Percentiles rank a stretch among this genome's conserved stretches.
These are phyloP conservation scores for Carex littledalei DNA, from an alignment of 176 grass and related monocot species.

Conservation along the genomic window DNA sequence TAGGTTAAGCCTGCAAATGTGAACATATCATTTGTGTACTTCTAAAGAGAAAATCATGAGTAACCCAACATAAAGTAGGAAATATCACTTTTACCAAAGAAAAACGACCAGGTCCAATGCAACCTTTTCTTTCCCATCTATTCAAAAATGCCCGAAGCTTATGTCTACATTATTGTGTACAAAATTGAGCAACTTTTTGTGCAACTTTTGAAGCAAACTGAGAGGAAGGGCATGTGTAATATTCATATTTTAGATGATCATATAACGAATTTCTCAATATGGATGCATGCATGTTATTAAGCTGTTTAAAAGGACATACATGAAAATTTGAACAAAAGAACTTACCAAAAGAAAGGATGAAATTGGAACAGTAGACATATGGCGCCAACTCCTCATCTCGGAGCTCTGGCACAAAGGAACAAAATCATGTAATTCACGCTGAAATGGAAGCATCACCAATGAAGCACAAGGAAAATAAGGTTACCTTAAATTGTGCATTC, in stretches of 20 bases:
- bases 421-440: constrained; percentile 18
- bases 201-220: not conserved
- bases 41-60: not conserved
- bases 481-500: constrained; percentile 43
- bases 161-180: not conserved
- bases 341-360: constrained; percentile 46
- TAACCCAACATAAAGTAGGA: not conserved
- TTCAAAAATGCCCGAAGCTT: constrained; percentile 7
- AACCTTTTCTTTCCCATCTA: not conserved
- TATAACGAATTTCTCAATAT: not conserved
- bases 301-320: constrained; percentile 8
- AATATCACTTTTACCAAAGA: not conserved
- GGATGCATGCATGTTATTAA: not conserved
- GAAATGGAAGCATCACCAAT: constrained; percentile 14
- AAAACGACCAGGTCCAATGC: not conserved
- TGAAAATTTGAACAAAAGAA: not conserved
- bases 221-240: not conserved
- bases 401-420: constrained; percentile 32
- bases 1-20: not conserved
- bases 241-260: not conserved
- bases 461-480: not conserved
- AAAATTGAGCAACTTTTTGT: not conserved
- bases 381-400: constrained; percentile 48
- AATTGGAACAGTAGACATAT: constrained; percentile 36
- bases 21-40: not conserved